Evolutionary conservation across 2,329 filamentous ascomycete genomes (phyloP).

Genomic region (Exophiala sp.): DNA sequence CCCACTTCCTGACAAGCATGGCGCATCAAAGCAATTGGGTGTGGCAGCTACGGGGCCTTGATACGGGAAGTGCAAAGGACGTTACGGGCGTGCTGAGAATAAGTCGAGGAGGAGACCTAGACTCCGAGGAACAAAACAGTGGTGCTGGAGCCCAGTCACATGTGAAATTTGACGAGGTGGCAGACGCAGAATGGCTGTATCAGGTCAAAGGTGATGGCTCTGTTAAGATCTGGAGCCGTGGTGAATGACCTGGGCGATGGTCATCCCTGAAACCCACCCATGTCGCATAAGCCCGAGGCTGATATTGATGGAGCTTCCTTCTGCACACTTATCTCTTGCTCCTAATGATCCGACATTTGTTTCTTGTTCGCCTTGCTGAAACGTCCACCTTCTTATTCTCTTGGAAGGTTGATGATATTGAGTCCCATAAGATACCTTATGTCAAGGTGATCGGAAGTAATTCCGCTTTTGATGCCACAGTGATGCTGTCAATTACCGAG

Average conservation of each 20-base stretch:
- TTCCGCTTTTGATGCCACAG: neutral
- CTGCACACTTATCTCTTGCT: neutral
- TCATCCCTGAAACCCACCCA: too few species aligned
- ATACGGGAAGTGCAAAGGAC: conserved; percentile 85
- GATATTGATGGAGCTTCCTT: neutral
- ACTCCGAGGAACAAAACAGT: conserved; percentile 29
- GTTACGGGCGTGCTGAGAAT: conserved; percentile 84
- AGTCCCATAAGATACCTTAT: neutral
- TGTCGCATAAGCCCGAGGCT: neutral
- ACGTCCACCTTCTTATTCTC: neutral
- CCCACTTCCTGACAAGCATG: conserved; percentile 65
- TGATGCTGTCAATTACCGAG: neutral
- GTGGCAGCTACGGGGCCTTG: conserved; percentile 69
- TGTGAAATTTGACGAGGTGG: conserved; percentile 30
- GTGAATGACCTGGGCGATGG: conserved; percentile 44
- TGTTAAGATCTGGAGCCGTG: conserved; percentile 80
- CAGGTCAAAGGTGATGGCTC: conserved; percentile 73
- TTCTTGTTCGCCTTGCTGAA: too few species aligned
- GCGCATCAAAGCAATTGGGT: conserved; percentile 74
- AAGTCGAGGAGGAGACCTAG: conserved; percentile 55
- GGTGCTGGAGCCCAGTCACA: neutral
- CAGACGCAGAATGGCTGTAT: conserved; percentile 74
- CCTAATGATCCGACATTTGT: too few species aligned
- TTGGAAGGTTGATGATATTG: neutral
- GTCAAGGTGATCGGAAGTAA: neutral